phyloP scores from a whole-genome alignment of 768 basidiomycete species.

The Mycena rosella region DNA sequence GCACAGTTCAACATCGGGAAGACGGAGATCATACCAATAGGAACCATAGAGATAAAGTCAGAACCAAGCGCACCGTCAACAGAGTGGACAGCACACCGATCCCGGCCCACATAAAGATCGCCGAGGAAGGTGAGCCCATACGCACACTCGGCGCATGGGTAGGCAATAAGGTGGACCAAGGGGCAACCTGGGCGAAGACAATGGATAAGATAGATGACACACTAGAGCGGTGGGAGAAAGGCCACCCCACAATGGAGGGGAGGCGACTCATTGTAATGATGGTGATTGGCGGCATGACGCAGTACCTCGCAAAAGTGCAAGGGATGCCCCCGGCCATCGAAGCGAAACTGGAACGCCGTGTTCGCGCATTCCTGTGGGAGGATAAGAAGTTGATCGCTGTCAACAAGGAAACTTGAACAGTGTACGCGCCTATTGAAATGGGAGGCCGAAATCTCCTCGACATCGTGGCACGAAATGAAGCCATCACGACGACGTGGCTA shows the following conservation, averaged over 20 bases:
- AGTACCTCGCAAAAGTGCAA: no score
- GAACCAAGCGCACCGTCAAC: neutral
- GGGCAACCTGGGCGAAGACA: neutral
- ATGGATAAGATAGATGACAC: constrained; percentile 22
- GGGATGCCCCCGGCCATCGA: no score
- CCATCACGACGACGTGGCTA: constrained; percentile 34
- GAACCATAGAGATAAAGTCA: neutral
- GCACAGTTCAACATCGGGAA: no score
- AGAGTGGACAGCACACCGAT: constrained; percentile 3
- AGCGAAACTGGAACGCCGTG: no score
- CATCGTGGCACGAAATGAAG: no score
- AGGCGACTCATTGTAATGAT: constrained; percentile 23
- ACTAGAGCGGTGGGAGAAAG: constrained; percentile 17
- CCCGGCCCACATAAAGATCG: no score
- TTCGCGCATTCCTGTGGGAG: constrained; percentile 23
- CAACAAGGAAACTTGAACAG: constrained; percentile 10
- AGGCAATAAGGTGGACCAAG: constrained; percentile 17
- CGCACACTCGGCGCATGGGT: constrained; percentile 27
- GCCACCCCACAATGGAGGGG: constrained; percentile 35
- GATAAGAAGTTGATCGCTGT: neutral
- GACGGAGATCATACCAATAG: constrained; percentile 19
- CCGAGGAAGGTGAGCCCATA: constrained; percentile 14
- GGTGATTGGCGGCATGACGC: constrained; percentile 33
- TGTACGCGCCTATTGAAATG: constrained; percentile 17
- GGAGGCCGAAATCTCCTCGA: constrained; percentile 17